Conservation (phyloP, 2,329 filamentous ascomycete genomes). For the Cercospora canescens region DNA sequence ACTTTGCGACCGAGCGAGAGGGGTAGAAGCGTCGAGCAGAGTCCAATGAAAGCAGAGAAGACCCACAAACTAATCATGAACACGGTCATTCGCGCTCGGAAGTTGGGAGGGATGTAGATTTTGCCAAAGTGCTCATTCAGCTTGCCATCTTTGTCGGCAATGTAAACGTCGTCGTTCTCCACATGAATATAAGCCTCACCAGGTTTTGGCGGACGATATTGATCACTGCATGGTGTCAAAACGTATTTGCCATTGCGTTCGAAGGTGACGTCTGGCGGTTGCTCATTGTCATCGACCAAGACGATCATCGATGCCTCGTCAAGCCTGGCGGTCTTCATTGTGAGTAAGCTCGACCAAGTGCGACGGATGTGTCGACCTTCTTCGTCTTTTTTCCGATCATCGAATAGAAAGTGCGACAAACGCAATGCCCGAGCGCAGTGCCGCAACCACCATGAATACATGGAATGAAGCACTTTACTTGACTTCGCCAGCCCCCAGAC, state of each 20-base stretch:
- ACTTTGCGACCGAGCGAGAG: conserved; percentile 80
- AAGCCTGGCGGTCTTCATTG: conserved; percentile 18
- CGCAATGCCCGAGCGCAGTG: conserved; percentile 77
- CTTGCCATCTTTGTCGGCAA: conserved; percentile 35
- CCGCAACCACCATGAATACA: conserved; percentile 97
- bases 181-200: conserved; percentile 78
- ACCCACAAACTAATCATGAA: conserved; percentile 92
- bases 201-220: conserved; percentile 89
- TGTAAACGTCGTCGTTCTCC: conserved; percentile 55
- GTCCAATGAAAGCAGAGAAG: conserved; percentile 85
- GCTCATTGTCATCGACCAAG: neutral
- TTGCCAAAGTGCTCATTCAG: conserved; percentile 50
- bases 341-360: conserved; percentile 32
- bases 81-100: conserved; percentile 73
- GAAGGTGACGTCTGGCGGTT: conserved; percentile 48
- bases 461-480: conserved; percentile 75
- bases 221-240: conserved; percentile 89
- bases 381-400: conserved; percentile 76
- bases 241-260: conserved; percentile 78
- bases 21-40: conserved; percentile 82
- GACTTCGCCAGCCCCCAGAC: conserved; percentile 83
- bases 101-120: conserved; percentile 78
- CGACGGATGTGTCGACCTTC: conserved; percentile 59
- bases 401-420: conserved; percentile 91
- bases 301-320: conserved; percentile 1